These are phyloP conservation scores for Botryosphaeria dothidea DNA, from an alignment of 2,329 filamentous ascomycete genomes.

Conservation along the genomic window DNA sequence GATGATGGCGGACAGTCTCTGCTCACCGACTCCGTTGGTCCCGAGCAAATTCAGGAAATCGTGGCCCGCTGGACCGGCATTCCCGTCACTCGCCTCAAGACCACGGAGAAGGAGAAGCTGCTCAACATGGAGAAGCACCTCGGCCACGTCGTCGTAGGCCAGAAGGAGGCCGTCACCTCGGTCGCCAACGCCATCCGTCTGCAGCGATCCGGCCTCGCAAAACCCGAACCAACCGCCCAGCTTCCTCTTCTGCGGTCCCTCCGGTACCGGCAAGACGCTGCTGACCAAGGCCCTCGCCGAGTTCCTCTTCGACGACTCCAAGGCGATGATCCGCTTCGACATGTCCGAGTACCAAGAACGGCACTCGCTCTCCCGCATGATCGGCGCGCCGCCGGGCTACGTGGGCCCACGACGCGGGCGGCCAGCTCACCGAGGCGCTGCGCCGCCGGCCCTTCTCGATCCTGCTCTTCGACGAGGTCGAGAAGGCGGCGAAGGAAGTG, in stretches of 20 bases:
- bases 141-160: slow-evolving; percentile 82
- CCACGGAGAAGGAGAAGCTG: slow-evolving; percentile 97
- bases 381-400: slow-evolving; percentile 94
- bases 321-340: slow-evolving; percentile 98
- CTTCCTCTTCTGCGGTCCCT: slow-evolving; percentile 98
- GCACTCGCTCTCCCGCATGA: slow-evolving; percentile 94
- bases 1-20: slow-evolving; percentile 61
- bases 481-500: slow-evolving; percentile 98
- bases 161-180: slow-evolving; percentile 87
- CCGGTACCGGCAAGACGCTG: slow-evolving; percentile 95
- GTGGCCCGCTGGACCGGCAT: slow-evolving; percentile 98
- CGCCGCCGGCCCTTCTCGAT: slow-evolving; percentile 97
- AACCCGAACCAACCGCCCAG: slow-evolving; percentile 96
- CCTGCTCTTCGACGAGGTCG: slow-evolving; percentile 94
- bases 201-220: slow-evolving; percentile 89
- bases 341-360: slow-evolving; percentile 99
- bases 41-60: slow-evolving; percentile 98
- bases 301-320: slow-evolving; percentile 95
- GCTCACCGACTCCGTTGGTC: slow-evolving; percentile 89
- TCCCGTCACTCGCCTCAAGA: slow-evolving; percentile 89
- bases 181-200: slow-evolving; percentile 96
- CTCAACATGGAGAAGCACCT: slow-evolving; percentile 93
- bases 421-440: slow-evolving; percentile 91
- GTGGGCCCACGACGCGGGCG: slow-evolving; percentile 95
- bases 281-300: slow-evolving; percentile 96